phyloP scores from a whole-genome alignment of 148 eudicot genomes.

The Rhododendron griersonianum region DNA sequence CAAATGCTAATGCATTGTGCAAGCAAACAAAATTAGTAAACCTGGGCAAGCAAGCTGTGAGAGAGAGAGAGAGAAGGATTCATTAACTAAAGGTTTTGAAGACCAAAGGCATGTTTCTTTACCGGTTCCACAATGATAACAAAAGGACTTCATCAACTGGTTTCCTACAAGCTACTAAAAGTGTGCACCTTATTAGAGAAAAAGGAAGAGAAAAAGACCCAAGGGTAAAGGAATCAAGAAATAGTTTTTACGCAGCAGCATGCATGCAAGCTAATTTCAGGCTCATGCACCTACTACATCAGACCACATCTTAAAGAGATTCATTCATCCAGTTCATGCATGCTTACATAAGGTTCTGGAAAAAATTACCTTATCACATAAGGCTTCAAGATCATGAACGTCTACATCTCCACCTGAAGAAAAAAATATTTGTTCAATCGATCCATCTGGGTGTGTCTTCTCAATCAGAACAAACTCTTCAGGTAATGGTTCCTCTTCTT shows the following conservation, averaged over 20 bases:
- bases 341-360: neutral
- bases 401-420: constrained; percentile 89
- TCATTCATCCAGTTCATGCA: neutral
- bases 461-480: constrained; percentile 79
- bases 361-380: constrained; percentile 74
- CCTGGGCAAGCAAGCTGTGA: too few species aligned
- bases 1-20: too few species aligned
- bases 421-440: constrained; percentile 77
- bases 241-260: neutral
- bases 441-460: constrained; percentile 63
- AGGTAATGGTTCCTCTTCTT: constrained; percentile 74
- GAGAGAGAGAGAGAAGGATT: neutral
- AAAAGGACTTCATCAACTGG: too few species aligned
- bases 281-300: neutral
- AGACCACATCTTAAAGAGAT: neutral
- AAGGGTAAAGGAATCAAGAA: neutral
- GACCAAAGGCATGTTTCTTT: constrained; percentile 1
- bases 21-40: too few species aligned
- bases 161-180: neutral
- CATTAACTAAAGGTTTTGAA: neutral
- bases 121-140: neutral
- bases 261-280: neutral
- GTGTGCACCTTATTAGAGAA: neutral
- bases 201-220: neutral
- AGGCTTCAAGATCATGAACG: constrained; percentile 77